phyloP scores from a whole-genome alignment of 768 basidiomycete species.

The Cystofilobasidium bisporidii region DNA sequence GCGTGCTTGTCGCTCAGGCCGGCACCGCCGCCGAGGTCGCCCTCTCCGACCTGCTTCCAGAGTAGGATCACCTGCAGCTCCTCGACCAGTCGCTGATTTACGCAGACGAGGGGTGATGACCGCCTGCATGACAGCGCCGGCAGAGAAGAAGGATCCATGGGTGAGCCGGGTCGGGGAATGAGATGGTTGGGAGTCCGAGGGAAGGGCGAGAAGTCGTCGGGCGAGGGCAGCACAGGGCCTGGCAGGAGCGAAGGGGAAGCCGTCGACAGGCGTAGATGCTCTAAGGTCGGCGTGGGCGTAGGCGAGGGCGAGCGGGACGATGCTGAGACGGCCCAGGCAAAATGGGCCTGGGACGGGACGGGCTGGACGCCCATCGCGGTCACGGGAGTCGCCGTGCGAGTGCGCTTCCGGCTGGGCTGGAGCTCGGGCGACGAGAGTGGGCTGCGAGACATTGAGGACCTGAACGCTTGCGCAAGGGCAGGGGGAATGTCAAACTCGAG shows the following conservation, averaged over 20 bases:
- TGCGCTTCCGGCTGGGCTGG: neutral
- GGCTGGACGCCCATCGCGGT: too few species aligned
- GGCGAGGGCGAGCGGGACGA: too few species aligned
- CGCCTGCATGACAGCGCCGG: constrained; percentile 54
- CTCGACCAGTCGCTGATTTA: constrained; percentile 54
- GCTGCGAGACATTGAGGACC: neutral
- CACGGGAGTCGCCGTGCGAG: neutral
- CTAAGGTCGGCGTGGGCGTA: too few species aligned
- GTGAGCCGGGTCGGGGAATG: neutral
- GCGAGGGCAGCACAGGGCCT: neutral
- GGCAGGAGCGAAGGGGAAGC: neutral
- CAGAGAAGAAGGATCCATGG: constrained; percentile 7
- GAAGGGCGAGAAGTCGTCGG: constrained; percentile 2
- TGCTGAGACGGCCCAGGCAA: neutral
- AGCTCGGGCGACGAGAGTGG: neutral
- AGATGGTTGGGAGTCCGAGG: neutral
- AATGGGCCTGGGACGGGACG: too few species aligned
- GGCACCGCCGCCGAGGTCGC: neutral
- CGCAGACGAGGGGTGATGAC: constrained; percentile 57
- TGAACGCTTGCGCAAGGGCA: neutral
- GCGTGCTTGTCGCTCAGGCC: constrained; percentile 23
- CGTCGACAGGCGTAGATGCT: neutral
- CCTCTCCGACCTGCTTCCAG: constrained; percentile 25
- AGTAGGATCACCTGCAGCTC: constrained; percentile 51
- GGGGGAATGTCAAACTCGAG: neutral